Conservation (phyloP, 768 basidiomycete species). For the Boletus pseudo-olivaceus region DNA sequence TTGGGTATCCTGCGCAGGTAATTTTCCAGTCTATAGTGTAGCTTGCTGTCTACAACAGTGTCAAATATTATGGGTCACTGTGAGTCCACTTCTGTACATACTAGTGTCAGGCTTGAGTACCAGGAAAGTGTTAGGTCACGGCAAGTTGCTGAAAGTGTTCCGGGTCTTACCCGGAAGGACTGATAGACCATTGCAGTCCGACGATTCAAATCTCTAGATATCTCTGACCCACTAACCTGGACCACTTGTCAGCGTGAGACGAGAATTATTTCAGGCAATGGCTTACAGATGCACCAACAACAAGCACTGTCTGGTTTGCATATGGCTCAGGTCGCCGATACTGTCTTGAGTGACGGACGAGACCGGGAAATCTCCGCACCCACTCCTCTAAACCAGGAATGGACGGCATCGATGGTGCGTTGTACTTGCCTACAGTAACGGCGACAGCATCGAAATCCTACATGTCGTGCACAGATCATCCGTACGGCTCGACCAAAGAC, state of each 20-base stretch:
- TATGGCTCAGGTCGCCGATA: constrained; percentile 39
- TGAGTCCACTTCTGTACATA: neutral
- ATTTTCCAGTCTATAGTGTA: neutral
- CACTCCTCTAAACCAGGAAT: constrained; percentile 15
- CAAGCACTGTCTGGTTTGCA: constrained; percentile 36
- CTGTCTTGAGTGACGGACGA: constrained; percentile 38
- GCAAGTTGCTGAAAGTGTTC: neutral
- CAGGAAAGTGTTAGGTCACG: neutral
- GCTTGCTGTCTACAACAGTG: neutral
- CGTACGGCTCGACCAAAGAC: neutral
- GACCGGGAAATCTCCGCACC: constrained; percentile 29
- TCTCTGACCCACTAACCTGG: constrained; percentile 7
- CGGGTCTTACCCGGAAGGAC: constrained; percentile 2
- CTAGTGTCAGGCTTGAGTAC: neutral
- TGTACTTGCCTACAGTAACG: constrained; percentile 9
- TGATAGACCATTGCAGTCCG: neutral
- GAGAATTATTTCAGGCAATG: too few species aligned
- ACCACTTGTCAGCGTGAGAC: neutral
- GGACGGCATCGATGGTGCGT: constrained; percentile 12
- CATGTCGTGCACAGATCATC: neutral
- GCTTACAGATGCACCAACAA: constrained; percentile 34
- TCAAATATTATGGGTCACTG: too few species aligned
- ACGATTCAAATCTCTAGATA: constrained; percentile 7
- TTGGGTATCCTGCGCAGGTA: neutral
- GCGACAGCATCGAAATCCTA: constrained; percentile 18